Evolutionary conservation across 176 grass and related monocot species (phyloP).

Genomic region (Lolium multiflorum): DNA sequence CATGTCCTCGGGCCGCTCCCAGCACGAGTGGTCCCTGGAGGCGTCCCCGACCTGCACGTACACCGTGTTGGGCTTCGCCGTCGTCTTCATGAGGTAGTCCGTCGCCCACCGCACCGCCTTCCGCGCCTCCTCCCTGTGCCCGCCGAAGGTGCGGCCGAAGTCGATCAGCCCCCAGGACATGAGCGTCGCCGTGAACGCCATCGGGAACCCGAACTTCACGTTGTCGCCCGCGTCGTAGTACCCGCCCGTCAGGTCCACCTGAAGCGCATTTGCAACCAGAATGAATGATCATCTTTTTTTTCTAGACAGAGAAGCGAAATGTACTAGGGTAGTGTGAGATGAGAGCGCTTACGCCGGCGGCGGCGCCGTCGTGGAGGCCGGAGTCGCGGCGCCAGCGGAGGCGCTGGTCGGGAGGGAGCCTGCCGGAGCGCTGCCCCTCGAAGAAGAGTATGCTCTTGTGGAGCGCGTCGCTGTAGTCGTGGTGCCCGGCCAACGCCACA

Average conservation of each 20-base stretch:
- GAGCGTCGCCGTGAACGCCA: constrained; percentile 95
- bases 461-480: constrained; percentile 82
- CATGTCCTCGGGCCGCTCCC: constrained; percentile 98
- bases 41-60: constrained; percentile 96
- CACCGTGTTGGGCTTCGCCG: constrained; percentile 66
- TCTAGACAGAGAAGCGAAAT: neutral
- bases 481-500: constrained; percentile 49
- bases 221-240: constrained; percentile 99
- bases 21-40: constrained; percentile 75
- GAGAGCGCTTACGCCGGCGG: constrained; percentile 55
- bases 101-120: constrained; percentile 80
- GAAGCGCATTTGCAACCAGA: neutral
- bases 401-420: constrained; percentile 70
- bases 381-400: constrained; percentile 82
- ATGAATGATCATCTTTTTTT: too few species aligned
- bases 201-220: constrained; percentile 97
- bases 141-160: constrained; percentile 72
- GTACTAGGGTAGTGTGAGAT: too few species aligned
- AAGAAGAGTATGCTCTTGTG: constrained; percentile 92
- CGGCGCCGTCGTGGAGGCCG: constrained; percentile 69
- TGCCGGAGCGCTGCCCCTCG: constrained; percentile 80
- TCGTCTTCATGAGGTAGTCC: constrained; percentile 80
- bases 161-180: constrained; percentile 96
- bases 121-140: constrained; percentile 67
- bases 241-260: constrained; percentile 81